Evolutionary conservation across 2,329 filamentous ascomycete species (phyloP).

Genomic region (Aspergillus tamarii): DNA sequence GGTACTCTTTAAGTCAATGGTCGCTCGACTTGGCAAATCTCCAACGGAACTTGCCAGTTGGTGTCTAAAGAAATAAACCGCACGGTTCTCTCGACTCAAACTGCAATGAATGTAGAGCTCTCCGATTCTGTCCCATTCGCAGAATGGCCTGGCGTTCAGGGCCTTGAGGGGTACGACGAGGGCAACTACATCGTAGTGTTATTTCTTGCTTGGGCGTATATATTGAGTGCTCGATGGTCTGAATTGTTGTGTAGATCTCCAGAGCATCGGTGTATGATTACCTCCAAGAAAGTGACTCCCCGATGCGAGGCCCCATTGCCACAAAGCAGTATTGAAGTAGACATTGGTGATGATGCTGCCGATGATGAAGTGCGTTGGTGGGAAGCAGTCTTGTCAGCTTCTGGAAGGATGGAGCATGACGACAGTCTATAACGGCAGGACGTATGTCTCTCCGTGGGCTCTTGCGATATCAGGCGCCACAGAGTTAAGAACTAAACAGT

Average conservation of each 20-base stretch:
- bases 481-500: constrained; percentile 8
- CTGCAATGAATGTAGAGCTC: constrained; percentile 17
- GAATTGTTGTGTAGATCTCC: constrained; percentile 24
- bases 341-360: constrained; percentile 16
- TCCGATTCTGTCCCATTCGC: constrained; percentile 21
- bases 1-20: constrained; percentile 21
- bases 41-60: constrained; percentile 17
- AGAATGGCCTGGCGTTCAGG: constrained; percentile 24
- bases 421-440: constrained; percentile 21
- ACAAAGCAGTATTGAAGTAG: constrained; percentile 15
- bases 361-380: constrained; percentile 24
- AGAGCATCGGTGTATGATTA: constrained; percentile 20
- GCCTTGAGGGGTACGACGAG: constrained; percentile 22
- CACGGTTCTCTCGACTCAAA: constrained; percentile 17
- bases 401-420: constrained; percentile 18
- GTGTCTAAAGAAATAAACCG: constrained; percentile 19
- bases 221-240: constrained; percentile 28
- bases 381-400: constrained; percentile 17
- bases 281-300: constrained; percentile 1
- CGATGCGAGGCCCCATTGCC: not conserved
- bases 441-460: constrained; percentile 27
- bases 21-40: constrained; percentile 25
- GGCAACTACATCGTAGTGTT: constrained; percentile 27
- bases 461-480: constrained; percentile 12
- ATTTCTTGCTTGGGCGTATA: constrained; percentile 30